Conservation (phyloP, 345 rosid genomes). For the Rubroshorea leprosula region DNA sequence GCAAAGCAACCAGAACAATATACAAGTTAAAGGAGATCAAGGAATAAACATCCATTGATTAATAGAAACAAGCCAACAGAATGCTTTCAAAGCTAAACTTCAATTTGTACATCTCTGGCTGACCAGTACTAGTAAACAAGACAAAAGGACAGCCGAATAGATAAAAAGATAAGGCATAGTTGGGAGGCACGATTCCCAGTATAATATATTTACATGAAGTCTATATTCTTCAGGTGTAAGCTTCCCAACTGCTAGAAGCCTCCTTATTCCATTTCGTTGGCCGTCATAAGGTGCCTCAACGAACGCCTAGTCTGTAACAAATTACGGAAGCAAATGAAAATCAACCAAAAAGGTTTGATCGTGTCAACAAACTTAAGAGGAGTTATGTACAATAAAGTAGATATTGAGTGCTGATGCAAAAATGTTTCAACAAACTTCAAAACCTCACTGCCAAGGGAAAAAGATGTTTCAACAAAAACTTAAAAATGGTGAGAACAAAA, state of each 20-base stretch:
- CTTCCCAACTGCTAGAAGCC: constrained; percentile 9
- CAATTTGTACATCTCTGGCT: background rate
- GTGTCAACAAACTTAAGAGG: background rate
- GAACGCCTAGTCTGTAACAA: constrained; percentile 1
- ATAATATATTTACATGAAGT: constrained; percentile 25
- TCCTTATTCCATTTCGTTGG: constrained; percentile 11
- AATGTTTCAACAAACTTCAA: background rate
- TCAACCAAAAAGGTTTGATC: background rate
- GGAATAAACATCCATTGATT: no score
- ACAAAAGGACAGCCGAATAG: constrained; percentile 4
- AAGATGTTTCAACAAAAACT: no score
- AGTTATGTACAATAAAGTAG: background rate
- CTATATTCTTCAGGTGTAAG: no score
- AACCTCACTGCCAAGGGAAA: no score
- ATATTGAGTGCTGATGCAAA: background rate
- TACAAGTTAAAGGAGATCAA: no score
- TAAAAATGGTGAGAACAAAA: no score
- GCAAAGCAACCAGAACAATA: no score
- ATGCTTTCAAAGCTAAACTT: no score
- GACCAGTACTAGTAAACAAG: background rate
- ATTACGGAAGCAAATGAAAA: background rate
- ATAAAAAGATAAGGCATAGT: background rate
- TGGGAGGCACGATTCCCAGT: constrained; percentile 2
- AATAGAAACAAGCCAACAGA: no score
- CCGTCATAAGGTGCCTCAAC: constrained; percentile 8